Conservation (phyloP, 768 basidiomycete genomes). For the Fibroporia radiculosa region DNA sequence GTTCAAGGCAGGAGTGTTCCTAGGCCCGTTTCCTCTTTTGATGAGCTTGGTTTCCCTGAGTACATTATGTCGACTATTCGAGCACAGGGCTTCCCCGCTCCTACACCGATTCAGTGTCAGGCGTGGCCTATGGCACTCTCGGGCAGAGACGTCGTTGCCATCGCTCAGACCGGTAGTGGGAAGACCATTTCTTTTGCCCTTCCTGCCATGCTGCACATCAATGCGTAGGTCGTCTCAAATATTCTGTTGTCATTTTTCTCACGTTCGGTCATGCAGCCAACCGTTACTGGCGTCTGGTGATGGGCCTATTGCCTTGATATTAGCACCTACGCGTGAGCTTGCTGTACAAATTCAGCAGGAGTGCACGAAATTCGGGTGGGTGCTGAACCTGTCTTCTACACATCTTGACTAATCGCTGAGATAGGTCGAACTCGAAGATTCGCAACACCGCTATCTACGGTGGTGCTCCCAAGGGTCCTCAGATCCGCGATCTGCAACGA, state of each 20-base stretch:
- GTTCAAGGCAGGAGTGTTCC: conserved; percentile 86
- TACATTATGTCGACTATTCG: conserved; percentile 92
- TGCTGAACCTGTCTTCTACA: conserved; percentile 5
- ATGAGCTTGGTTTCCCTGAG: conserved; percentile 94
- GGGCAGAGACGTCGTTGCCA: conserved; percentile 90
- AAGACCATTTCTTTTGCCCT: conserved; percentile 99
- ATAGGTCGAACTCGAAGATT: conserved; percentile 83
- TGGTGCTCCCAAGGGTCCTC: conserved; percentile 96
- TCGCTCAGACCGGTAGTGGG: conserved; percentile 97
- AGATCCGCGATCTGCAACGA: conserved; percentile 95
- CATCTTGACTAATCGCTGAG: background rate
- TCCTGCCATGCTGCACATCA: conserved; percentile 99
- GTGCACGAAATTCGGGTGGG: conserved; percentile 94
- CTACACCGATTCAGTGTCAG: conserved; percentile 97
- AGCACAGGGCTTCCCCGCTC: conserved; percentile 85
- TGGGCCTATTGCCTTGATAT: conserved; percentile 93
- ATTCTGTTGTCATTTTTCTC: background rate
- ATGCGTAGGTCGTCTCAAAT: conserved; percentile 61
- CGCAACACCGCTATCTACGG: conserved; percentile 99
- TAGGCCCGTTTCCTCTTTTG: conserved; percentile 84
- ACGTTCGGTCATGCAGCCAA: conserved; percentile 45
- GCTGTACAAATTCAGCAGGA: conserved; percentile 99
- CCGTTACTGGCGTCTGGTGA: conserved; percentile 89
- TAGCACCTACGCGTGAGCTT: conserved; percentile 96
- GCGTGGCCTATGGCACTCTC: conserved; percentile 99